phyloP scores from a whole-genome alignment of 768 basidiomycete species.

The button mushroom (Agaricus bisporus) region DNA sequence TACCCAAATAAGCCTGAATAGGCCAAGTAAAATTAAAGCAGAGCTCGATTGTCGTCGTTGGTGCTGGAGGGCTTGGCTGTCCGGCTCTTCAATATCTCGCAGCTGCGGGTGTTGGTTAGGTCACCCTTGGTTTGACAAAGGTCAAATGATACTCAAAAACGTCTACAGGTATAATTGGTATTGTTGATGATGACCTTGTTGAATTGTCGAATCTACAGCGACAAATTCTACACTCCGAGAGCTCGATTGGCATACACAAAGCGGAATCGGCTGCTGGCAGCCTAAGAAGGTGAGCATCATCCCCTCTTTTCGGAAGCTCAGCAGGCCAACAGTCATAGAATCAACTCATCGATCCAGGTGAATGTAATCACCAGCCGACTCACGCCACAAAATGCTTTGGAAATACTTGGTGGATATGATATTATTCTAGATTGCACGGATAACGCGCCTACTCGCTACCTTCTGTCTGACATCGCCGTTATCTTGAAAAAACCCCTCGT shows the following conservation, averaged over 20 bases:
- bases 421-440: constrained; percentile 93
- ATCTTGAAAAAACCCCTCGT: constrained; percentile 75
- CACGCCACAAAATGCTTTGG: constrained; percentile 55
- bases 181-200: constrained; percentile 86
- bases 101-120: constrained; percentile 84
- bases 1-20: constrained; percentile 23
- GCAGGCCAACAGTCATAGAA: constrained; percentile 33
- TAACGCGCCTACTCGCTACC: constrained; percentile 87
- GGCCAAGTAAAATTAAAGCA: constrained; percentile 79
- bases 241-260: constrained; percentile 73
- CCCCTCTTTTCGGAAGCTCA: not conserved
- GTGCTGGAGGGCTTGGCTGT: constrained; percentile 95
- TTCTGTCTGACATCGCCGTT: constrained; percentile 84
- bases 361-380: constrained; percentile 51
- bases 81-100: constrained; percentile 93
- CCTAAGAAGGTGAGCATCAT: constrained; percentile 46
- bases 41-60: constrained; percentile 80
- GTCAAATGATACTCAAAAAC: constrained; percentile 2
- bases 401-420: constrained; percentile 56
- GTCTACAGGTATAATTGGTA: constrained; percentile 68
- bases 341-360: constrained; percentile 66
- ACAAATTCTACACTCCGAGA: constrained; percentile 82
- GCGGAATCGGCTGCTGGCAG: constrained; percentile 75
- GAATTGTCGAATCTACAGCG: constrained; percentile 88
- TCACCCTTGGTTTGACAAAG: not conserved